Evolutionary conservation across 495 filamentous ascomycete genomes (phyloP).

Genomic region (Podospora tetraspora): DNA sequence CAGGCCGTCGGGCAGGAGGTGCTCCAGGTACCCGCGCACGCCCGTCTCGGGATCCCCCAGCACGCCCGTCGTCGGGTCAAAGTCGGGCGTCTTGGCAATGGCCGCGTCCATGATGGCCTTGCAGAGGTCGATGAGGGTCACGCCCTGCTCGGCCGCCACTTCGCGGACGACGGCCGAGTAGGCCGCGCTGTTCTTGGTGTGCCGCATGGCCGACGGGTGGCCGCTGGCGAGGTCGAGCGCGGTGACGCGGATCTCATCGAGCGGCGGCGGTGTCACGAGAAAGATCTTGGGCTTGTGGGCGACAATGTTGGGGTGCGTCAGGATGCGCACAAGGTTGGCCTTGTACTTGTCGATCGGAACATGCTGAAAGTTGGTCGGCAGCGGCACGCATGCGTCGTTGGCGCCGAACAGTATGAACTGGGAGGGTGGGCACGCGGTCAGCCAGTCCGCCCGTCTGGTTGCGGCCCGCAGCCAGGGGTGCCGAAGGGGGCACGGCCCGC

Average conservation of each 20-base stretch:
- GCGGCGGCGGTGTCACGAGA: conserved; percentile 70
- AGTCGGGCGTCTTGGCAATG: conserved; percentile 35
- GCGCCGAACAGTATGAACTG: conserved; percentile 80
- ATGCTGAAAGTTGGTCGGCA: conserved; percentile 56
- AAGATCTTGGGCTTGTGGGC: conserved; percentile 70
- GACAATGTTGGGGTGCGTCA: conserved; percentile 59
- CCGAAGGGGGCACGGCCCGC: background rate
- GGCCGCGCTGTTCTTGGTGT: conserved; percentile 55
- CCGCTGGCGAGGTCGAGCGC: conserved; percentile 48
- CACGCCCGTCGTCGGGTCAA: conserved; percentile 33
- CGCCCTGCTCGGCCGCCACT: conserved; percentile 55
- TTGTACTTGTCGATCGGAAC: conserved; percentile 69
- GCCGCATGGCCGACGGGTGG: conserved; percentile 49
- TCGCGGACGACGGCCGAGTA: conserved; percentile 68
- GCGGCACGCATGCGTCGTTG: conserved; percentile 71
- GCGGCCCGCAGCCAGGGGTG: background rate
- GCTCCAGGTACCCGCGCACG: conserved; percentile 41
- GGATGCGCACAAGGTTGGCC: conserved; percentile 62
- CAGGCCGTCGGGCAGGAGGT: conserved; percentile 48
- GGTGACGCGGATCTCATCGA: conserved; percentile 68
- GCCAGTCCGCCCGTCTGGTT: conserved; percentile 1
- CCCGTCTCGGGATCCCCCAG: conserved; percentile 40
- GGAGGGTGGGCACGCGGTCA: conserved; percentile 1
- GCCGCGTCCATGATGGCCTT: conserved; percentile 61
- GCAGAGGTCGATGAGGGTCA: conserved; percentile 73